Conservation (phyloP, 768 basidiomycete genomes). For the Auricularia sp. region DNA sequence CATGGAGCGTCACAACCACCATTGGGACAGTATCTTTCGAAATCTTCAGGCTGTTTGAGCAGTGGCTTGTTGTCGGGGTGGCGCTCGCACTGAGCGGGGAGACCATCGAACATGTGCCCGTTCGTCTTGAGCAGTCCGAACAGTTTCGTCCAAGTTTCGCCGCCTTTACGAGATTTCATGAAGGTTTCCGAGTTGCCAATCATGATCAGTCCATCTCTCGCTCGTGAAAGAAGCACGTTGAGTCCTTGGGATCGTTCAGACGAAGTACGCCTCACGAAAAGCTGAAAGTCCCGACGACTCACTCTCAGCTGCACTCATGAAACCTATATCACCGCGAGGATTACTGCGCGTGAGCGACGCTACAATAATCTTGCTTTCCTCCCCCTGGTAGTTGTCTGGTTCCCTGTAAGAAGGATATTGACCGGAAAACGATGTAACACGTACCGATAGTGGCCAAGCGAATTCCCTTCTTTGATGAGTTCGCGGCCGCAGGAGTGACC, state of each 20-base stretch:
- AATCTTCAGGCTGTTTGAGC: conserved; percentile 35
- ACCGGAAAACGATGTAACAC: conserved; percentile 6
- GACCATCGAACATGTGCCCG: conserved; percentile 44
- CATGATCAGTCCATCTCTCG: conserved; percentile 53
- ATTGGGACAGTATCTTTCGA: conserved; percentile 43
- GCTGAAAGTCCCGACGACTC: background rate
- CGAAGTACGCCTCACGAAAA: background rate
- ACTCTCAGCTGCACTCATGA: conserved; percentile 32
- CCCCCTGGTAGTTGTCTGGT: conserved; percentile 67
- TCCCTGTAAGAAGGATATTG: background rate
- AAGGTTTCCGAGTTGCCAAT: conserved; percentile 58
- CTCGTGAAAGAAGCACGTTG: conserved; percentile 61
- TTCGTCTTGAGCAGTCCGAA: conserved; percentile 33
- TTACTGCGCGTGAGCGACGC: conserved; percentile 55
- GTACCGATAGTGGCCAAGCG: conserved; percentile 57
- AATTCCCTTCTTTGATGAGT: conserved; percentile 33
- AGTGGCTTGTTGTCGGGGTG: conserved; percentile 35
- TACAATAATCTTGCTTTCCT: conserved; percentile 62
- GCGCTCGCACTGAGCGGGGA: conserved; percentile 48
- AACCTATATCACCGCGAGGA: conserved; percentile 44
- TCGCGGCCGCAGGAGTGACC: conserved; percentile 28
- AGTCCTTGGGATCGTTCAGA: conserved; percentile 22
- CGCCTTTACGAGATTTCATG: conserved; percentile 37
- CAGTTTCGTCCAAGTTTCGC: conserved; percentile 40
- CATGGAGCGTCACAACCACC: conserved; percentile 55